These are phyloP conservation scores for Adansonia rubrostipa DNA, from an alignment of 441 rosid species.

Conservation along the genomic window DNA sequence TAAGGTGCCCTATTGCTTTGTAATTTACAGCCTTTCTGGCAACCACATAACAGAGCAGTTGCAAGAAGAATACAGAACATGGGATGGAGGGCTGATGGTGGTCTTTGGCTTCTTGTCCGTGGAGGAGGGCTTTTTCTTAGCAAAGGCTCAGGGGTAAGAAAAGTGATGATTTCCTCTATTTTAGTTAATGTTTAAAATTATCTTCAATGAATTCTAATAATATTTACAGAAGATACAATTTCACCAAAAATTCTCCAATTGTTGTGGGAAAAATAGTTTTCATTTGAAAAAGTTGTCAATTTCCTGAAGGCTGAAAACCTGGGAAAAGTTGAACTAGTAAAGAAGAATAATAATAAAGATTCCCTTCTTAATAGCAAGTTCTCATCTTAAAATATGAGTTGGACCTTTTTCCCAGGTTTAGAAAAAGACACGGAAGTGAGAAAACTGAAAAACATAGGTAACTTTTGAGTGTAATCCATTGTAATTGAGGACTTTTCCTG, in stretches of 20 bases:
- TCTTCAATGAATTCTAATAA: background rate
- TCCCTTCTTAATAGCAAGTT: constrained; percentile 6
- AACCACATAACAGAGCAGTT: constrained; percentile 92
- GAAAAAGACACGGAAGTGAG: background rate
- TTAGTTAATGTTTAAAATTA: background rate
- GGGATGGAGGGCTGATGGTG: constrained; percentile 99
- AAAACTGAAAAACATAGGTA: background rate
- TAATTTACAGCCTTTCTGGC: constrained; percentile 80
- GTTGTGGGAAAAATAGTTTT: background rate
- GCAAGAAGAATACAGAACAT: constrained; percentile 95
- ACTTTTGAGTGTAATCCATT: background rate
- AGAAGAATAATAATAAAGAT: background rate
- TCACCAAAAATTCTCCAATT: background rate
- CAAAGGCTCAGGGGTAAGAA: constrained; percentile 87
- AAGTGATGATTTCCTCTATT: background rate
- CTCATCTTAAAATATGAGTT: background rate
- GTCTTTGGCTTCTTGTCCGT: constrained; percentile 98
- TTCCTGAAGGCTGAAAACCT: background rate
- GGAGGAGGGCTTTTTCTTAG: constrained; percentile 98
- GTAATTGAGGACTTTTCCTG: background rate
- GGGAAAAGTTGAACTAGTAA: background rate
- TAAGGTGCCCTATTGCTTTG: background rate
- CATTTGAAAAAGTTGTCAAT: background rate
- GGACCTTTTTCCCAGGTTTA: background rate
- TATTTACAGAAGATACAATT: background rate